Evolutionary conservation across 1,139 yeast species (phyloP).

Genomic region (Geotrichum cucujoidarum): DNA sequence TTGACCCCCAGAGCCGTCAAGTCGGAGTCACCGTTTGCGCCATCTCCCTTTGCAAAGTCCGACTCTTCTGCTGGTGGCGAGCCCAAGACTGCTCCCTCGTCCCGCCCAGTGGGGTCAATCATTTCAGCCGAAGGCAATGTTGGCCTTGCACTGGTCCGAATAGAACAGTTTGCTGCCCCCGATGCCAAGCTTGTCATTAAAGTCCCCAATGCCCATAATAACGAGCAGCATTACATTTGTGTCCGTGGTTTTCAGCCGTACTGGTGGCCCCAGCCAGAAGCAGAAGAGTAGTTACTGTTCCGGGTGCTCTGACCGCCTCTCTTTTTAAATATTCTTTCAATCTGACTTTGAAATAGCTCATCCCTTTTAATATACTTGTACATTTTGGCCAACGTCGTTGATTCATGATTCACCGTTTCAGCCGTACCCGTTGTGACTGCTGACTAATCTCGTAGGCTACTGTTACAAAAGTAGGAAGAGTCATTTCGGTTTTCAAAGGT

Average conservation of each 20-base stretch:
- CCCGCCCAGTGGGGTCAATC: slow-evolving; percentile 46
- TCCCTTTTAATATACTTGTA: no score
- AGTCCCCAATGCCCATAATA: slow-evolving; percentile 27
- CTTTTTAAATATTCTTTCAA: no score
- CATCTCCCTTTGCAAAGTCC: slow-evolving; percentile 33
- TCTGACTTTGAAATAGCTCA: no score
- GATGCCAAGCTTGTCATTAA: slow-evolving; percentile 33
- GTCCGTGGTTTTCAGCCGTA: slow-evolving; percentile 52
- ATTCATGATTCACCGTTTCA: no score
- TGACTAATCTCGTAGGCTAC: no score
- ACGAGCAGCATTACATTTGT: slow-evolving; percentile 35
- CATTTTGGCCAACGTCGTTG: no score
- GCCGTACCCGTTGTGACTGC: no score
- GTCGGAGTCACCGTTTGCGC: slow-evolving; percentile 16
- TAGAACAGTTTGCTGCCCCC: slow-evolving; percentile 43
- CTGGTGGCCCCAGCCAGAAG: slow-evolving; percentile 54
- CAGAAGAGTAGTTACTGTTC: no score
- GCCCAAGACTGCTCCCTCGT: slow-evolving; percentile 10
- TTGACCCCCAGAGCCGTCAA: slow-evolving; percentile 12
- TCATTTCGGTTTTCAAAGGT: no score
- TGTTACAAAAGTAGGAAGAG: no score
- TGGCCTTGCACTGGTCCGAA: slow-evolving; percentile 60
- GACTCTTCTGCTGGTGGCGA: slow-evolving; percentile 6
- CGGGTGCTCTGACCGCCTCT: no score
- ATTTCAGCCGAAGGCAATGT: slow-evolving; percentile 52